Percentiles rank a stretch among this genome's conserved stretches.
These are phyloP conservation scores for Sarocladiaceae sp. DNA, from an alignment of 2,329 filamentous ascomycete species.

Conservation along the genomic window DNA sequence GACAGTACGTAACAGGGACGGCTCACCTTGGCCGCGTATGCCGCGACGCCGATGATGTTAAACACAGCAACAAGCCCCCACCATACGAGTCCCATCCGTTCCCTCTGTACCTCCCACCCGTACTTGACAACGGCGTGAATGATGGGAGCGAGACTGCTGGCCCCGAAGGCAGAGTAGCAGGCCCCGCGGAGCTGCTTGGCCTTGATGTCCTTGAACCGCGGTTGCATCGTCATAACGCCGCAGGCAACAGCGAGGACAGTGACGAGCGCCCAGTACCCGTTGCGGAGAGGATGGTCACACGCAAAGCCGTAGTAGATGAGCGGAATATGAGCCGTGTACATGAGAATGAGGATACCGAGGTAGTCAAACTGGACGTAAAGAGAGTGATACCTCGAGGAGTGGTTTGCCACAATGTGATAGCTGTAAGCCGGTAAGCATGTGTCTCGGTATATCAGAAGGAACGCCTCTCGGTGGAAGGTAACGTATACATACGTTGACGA, in stretches of 20 bases:
- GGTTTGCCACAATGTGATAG: neutral
- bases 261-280: conserved; percentile 14
- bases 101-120: conserved; percentile 14
- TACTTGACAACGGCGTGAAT: conserved; percentile 11
- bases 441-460: too few species aligned
- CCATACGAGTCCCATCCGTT: conserved; percentile 13
- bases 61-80: conserved; percentile 13
- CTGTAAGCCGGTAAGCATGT: neutral
- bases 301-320: conserved; percentile 15
- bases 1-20: neutral
- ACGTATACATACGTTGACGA: conserved; percentile 12
- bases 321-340: conserved; percentile 14
- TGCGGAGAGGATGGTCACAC: conserved; percentile 12
- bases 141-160: conserved; percentile 14
- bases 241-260: conserved; percentile 12
- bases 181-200: conserved; percentile 11
- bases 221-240: conserved; percentile 12
- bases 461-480: neutral
- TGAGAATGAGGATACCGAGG: conserved; percentile 14
- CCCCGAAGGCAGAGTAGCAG: conserved; percentile 15
- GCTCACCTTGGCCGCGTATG: conserved; percentile 13
- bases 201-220: conserved; percentile 12
- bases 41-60: conserved; percentile 12
- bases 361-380: conserved; percentile 12
- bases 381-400: neutral